Evolutionary conservation across 805 yeast species (phyloP), one percentile per base, ranked within the genome.

Genomic region (Candida tibetensis): DNA sequence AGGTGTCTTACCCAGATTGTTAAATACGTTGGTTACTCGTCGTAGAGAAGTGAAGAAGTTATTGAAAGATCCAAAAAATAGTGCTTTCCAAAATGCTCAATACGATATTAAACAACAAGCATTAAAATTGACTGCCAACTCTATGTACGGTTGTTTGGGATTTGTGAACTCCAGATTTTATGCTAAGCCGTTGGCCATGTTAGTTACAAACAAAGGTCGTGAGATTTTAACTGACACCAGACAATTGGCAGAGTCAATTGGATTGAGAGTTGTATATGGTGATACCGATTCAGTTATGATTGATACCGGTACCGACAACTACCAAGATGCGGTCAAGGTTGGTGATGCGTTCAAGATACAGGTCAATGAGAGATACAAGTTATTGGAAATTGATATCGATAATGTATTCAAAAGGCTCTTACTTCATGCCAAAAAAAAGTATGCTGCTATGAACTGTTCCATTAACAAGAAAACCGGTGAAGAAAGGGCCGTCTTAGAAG

Each of bases 111-210:
- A 90, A 55, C 99, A 93, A 62, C 95, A 85, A 59, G 98, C 99
- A 0, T 76, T 93, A 58, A 93, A 93, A 60, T 72, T 93, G 57
- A 95, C 99, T 2, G 99, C 99, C 19, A 93, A 93, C 64, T 93
- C 99, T n/a, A 91, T 93, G 97, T 93, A 93, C 66, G 99, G 99
- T 57, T 93, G 98, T 76, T 74, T 93, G 52, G 99, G 99, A 49
- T 90, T 82, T 60, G 85, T 84, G 5, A 77, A 84, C 52, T 88
- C 97, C 16, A 76, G 99, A 53, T 93, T 93, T 61, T 91, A 90
- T 55, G 99, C 99, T 9, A 84, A 86, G 55, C 96, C 98, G 0
- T 71, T 93, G 50, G 99, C 99, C 4, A 87, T 87, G 90, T 71
- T 93, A 53, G 95, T 89, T 41, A 93, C 99, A 2, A 84, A 81